Evolutionary conservation across 257 asterid genomes (phyloP), one percentile per base, ranked within the genome.

Genomic region (Solanum gandarillasii): DNA sequence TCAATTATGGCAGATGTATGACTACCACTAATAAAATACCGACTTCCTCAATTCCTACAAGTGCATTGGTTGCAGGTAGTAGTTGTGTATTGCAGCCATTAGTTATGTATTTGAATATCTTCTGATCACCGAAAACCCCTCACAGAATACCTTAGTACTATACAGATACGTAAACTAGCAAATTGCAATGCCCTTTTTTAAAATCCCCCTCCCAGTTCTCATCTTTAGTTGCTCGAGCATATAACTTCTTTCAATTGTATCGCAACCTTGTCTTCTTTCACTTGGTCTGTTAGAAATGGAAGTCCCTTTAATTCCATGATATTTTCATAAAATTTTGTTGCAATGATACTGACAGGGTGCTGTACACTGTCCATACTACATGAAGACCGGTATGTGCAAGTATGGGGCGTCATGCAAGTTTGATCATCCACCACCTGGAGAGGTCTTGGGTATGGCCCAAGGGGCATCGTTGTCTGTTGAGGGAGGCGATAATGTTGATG

Each of bases 321-420:
- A 43, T 16, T 14, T 46, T 82, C 12, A 10, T 82, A 3, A 29
- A 48, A 7, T 18, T 52, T 82, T 43, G 18, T 82, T 31, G 38
- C 12, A 79, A 71, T 88, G 41, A 38, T 86, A 67, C 84, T 81
- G 86, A 70, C 88, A 96, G 99, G 99, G 98, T 83, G 94, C 98
- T 55, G 91, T 94, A 88, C 94, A 94, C 90, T 96, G 99, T 83
- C 99, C 99, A 9, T 96, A 94, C 90, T 96, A 96, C 86, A 96
- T 95, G 99, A 96, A 96, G 94, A 96, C 99, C 1, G 95, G 99
- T 86, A 92, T 95, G 38, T 96, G 99, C 96, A 96, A 95, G 92
- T 95, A 91, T 52, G 98, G 98, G 73, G 91, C 93, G n/a, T 93
- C 96, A 7, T 96, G 99, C 94, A 96, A 81, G 93, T 96, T 96